Evolutionary conservation across 2,329 filamentous ascomycete genomes (phyloP), one percentile per base, ranked within the genome.

Genomic region (Botrytis paeoniae): DNA sequence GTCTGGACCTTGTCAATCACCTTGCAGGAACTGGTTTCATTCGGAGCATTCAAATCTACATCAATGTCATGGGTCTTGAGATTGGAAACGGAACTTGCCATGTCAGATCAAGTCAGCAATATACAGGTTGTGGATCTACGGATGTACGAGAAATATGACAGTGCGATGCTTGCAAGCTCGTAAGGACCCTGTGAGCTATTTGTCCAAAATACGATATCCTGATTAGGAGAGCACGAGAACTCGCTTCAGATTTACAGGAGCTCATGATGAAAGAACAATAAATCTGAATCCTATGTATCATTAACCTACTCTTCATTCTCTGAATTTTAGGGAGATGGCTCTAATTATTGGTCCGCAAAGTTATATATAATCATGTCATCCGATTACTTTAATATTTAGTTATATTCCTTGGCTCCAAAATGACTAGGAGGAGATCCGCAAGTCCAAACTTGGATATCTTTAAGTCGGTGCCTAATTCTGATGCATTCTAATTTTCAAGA

Each of bases 71-170:
- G 64, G 32, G 2, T 29, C 35, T 3, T n/a, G 45, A 39, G 2
- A 39, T 39, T 66, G 16, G 7, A 14, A 66, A 35, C 45, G 64
- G 64, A 54, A 54, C 7, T 66, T 54, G 32, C 14, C 64, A 39
- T 54, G 64, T 66, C 45, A 66, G 64, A 66, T 22, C n/a, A 18
- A 54, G 43, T 51, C 32, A 66, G 43, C 32, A 66, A 51, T 51
- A 65, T 20, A 65, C 14, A 37, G 7, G 29, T 32, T 37, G 29
- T 48, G 29, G 29, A 65, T 35, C 20, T 65, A 37, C 20, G 43
- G 20, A 35, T n/a, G 8, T 65, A 51, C 12, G 22, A 45, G 22
- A 29, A 25, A 37, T n/a, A 39, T 39, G 25, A 39, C 32, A 14
- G 35, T 37, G 25, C 25, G 35, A 37, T n/a, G 35, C 32, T 37